Conservation (phyloP, 2,329 filamentous ascomycete genomes). For the Rhytidhysteron rufulum region DNA sequence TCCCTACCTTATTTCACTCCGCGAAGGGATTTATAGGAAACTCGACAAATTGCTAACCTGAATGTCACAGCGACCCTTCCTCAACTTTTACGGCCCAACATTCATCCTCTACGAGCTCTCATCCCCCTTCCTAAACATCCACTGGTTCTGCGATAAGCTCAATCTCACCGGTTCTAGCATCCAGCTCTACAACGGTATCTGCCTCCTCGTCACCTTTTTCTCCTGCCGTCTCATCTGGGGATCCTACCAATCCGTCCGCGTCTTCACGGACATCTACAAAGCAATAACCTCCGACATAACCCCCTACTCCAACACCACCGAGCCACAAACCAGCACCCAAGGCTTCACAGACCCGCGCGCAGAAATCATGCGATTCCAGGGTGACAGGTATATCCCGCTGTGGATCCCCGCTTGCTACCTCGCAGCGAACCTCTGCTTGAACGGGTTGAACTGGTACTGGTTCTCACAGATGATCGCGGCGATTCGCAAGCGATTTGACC, state of each 20-base stretch:
- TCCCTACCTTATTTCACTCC: too few species aligned
- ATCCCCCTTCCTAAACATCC: constrained; percentile 79
- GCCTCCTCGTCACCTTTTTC: constrained; percentile 71
- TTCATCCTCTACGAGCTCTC: constrained; percentile 89
- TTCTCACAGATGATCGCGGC: constrained; percentile 83
- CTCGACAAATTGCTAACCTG: not conserved
- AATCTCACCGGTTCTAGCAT: constrained; percentile 69
- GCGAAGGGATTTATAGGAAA: not conserved
- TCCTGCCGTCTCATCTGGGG: constrained; percentile 74
- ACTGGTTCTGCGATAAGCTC: constrained; percentile 90
- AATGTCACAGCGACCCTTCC: constrained; percentile 67
- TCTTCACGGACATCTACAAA: constrained; percentile 63
- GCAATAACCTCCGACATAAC: constrained; percentile 27
- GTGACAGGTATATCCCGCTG: constrained; percentile 49
- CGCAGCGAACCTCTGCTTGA: constrained; percentile 66
- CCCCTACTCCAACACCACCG: constrained; percentile 15
- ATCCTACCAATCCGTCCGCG: constrained; percentile 62
- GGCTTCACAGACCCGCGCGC: constrained; percentile 13
- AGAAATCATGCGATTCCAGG: constrained; percentile 47
- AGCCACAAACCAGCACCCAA: constrained; percentile 4
- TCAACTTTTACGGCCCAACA: constrained; percentile 75
- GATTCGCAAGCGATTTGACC: constrained; percentile 70
- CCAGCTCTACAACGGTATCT: constrained; percentile 74
- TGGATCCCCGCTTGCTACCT: constrained; percentile 70
- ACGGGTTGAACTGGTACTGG: constrained; percentile 78